Evolutionary conservation across 2,329 filamentous ascomycete genomes (phyloP), one percentile per base, ranked within the genome.

Genomic region (Septoria linicola): DNA sequence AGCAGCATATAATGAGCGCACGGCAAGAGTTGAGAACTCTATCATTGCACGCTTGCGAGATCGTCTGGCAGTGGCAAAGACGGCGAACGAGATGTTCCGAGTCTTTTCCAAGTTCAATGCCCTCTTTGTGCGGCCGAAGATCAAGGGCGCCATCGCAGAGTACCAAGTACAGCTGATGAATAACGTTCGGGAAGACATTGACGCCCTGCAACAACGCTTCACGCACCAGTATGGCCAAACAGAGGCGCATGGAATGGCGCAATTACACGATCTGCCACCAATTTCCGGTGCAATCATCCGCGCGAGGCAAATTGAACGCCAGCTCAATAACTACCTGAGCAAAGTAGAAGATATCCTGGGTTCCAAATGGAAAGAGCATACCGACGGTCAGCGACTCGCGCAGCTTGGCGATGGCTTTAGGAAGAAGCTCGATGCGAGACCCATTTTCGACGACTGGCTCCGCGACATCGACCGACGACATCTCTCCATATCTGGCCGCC

Each of bases 91-190:
- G 72, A 99, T 99, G 93, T 99, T 99, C 71, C 88, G 95, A 48
- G 93, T 99, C 55, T 99, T 99, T 70, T 97, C 93, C 46, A 97
- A 97, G 69, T 99, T 99, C 80, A 99, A 99, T 68, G 93, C 93
- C 1, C 84, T 99, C 23, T 95, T 99, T 63, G 92, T 99, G 50
- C 84, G 93, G 53, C 93, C 93, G n/a, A 99, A 99, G 78, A 97
- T 99, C 73, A 86, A 93, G 59, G 91, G 95, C 60, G 95, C 93
- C 49, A 99, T 99, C 65, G 88, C 90, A 36, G 92, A 99, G 73
- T 99, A 99, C 68, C 93, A 99, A 71, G 93, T 92, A 3, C 91
- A 96, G 71, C 83, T 99, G 27, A 96, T 99, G 69, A 91, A 96
- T 64, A 96, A 95, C 63, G 93, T 99, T 64, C 97, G 97, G 70